phyloP scores from a whole-genome alignment of 176 grass and related monocot species.

The Guadua angustifolia region DNA sequence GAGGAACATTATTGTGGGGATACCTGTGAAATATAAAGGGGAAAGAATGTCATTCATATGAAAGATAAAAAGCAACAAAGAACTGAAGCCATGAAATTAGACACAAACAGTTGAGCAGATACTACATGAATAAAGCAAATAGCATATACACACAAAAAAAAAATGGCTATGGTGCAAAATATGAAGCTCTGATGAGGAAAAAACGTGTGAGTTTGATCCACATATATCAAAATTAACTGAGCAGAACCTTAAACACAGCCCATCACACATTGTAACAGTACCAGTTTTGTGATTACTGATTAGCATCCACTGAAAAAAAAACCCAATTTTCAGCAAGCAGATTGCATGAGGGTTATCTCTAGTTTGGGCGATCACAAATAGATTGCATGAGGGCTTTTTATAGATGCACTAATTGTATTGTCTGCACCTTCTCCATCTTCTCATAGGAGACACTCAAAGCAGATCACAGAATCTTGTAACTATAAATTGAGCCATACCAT shows the following conservation, averaged over 20 bases:
- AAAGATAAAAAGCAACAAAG: not conserved
- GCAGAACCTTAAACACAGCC: constrained; percentile 4
- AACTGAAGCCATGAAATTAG: constrained; percentile 5
- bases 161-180: not conserved
- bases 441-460: not conserved
- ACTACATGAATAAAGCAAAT: constrained; percentile 5
- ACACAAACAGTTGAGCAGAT: not conserved
- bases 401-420: constrained; percentile 1
- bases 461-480: constrained; percentile 5
- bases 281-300: constrained; percentile 34
- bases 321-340: constrained; percentile 3
- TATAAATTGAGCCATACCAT: constrained; percentile 8
- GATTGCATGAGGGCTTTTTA: not conserved
- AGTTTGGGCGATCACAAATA: not conserved
- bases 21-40: constrained; percentile 69
- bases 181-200: not conserved
- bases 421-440: not conserved
- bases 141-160: constrained; percentile 3
- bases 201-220: not conserved
- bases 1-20: constrained; percentile 74
- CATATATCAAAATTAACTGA: not conserved
- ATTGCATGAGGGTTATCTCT: not conserved
- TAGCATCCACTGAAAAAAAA: not conserved
- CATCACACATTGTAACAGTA: not conserved
- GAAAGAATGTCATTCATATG: not conserved